phyloP scores from a whole-genome alignment of 2,329 filamentous ascomycete species.

The Exophiala bonariae region DNA sequence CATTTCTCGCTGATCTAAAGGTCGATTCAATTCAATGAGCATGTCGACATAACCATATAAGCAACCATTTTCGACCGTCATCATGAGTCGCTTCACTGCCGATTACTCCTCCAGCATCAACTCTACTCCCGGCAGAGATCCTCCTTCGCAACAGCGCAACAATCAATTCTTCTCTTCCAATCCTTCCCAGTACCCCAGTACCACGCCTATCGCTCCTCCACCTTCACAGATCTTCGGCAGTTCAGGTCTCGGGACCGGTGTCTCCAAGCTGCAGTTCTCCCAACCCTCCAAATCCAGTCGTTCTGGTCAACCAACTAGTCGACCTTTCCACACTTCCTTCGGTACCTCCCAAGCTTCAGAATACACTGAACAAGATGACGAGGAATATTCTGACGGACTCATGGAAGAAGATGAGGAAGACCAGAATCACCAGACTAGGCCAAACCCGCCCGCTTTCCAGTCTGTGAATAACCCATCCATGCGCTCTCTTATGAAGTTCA shows the following conservation, averaged over 20 bases:
- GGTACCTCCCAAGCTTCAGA: slow-evolving; percentile 10
- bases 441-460: slow-evolving; percentile 6
- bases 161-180: slow-evolving; percentile 19
- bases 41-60: neutral
- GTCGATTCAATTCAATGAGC: too few relatives aligned
- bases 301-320: slow-evolving; percentile 27
- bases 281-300: slow-evolving; percentile 40
- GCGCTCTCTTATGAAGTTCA: slow-evolving; percentile 36
- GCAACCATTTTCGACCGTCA: neutral
- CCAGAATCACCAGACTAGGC: slow-evolving; percentile 26
- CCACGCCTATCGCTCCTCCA: slow-evolving; percentile 55
- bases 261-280: slow-evolving; percentile 38
- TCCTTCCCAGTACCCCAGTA: slow-evolving; percentile 24
- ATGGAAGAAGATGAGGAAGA: slow-evolving; percentile 40
- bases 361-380: slow-evolving; percentile 11
- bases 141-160: slow-evolving; percentile 7
- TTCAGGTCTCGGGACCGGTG: slow-evolving; percentile 46
- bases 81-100: slow-evolving; percentile 27
- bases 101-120: slow-evolving; percentile 29
- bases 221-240: slow-evolving; percentile 53
- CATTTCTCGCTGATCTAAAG: too few relatives aligned
- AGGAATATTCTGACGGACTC: slow-evolving; percentile 15
- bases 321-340: slow-evolving; percentile 15
- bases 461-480: slow-evolving; percentile 11
- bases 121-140: slow-evolving; percentile 22